Base-by-base conservation (phyloP, 177 flowering plant species). In the Vitis hybrid region DNA sequence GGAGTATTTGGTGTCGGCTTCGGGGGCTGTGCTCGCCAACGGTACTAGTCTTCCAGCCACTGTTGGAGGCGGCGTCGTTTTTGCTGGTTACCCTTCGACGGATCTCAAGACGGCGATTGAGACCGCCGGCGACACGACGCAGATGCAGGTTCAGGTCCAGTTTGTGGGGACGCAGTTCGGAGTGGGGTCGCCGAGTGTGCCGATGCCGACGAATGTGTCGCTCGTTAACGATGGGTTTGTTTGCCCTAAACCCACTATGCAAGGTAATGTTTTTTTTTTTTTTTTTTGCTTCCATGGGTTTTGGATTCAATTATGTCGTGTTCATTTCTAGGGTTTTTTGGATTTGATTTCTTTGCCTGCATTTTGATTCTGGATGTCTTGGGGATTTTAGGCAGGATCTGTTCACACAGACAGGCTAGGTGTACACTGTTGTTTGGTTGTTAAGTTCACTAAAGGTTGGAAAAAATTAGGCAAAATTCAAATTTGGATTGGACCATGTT, bases 151-250 rank as follows among this genome's bases (percentile, higher is more conserved):
- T 2, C 70, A 64, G 80, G 73, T 88, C 55, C 58, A 82, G 52
- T 19, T 88, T 71, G 76, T 81, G 6, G 92, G 92, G 21, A 86
- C 90, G 1, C 87, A 88, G 83, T 86, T 77, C 51, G 89, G 89
- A 1, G 84, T 86, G 52, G 76, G 62, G 57, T 66, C 82, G 0
- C 82, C 82, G 2, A 34, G 0, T 17, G 81, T 74, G 32, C 91
- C 91, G 9, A 45, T 83, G 87, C 89, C 89, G 1, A 1, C 19
- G 3, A 84, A 77, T 61, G 74, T 88, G 5, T 26, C 80, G 1
- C 74, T 88, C 26, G 86, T 69, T 13, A 88, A 83, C 65, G 91
- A 88, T 78, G 91, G 89, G 2, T 88, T 69, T 60, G 6, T 73
- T 5, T 88, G 91, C 64, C 78, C 81, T n/a, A 48, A 9, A 3